Base-by-base conservation (phyloP, 2,329 filamentous ascomycete genomes). In the Lachnellula willkommii region DNA sequence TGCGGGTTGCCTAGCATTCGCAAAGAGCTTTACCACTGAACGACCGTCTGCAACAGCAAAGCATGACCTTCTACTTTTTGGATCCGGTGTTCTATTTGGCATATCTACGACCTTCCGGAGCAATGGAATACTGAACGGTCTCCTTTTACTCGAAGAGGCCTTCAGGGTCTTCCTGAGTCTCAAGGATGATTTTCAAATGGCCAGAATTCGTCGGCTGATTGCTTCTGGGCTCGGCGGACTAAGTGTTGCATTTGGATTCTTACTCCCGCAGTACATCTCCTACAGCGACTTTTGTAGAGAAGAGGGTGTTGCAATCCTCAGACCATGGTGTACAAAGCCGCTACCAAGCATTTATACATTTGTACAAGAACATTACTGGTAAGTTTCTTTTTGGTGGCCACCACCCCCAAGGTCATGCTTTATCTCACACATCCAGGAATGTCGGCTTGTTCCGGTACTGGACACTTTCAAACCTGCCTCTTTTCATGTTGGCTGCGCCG, bases 351-450 rank as follows among this genome's bases (percentile, higher is more conserved):
- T 99, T 58, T 97, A 95, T 72, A 80, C 84, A 0, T 97, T 88
- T 77, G 93, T 97, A 2, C 94, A 99, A 69, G 78, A 79, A 47
- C 78, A 89, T 66, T 97, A 99, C 72, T 99, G 94, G 92, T 95
- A 79, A 71, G 83, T 72, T 28, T 15, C 48, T 42, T 20, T 24
- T 12, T 24, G 28, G 9, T 32, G 28, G 28, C 28, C 12, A 12
- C 28, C 22, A 24, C 22, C 26, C 20, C 28, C 32, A 22, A 40
- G 37, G 6, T 24, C 49, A 15, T 49, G 17, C 26, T 40, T 60
- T 39, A 40, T 40, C 53, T 46, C 50, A 54, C 22, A 24, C 12
- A 15, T 45, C 17, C 59, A 96, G 92, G 94, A 85, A 93, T 65
- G 84, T 88, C 52, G 94, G 94, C 0, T 87, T 95, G 63, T 79